phyloP scores from a whole-genome alignment of 352 stramenopile genomes.

The Pythium monospermum region DNA sequence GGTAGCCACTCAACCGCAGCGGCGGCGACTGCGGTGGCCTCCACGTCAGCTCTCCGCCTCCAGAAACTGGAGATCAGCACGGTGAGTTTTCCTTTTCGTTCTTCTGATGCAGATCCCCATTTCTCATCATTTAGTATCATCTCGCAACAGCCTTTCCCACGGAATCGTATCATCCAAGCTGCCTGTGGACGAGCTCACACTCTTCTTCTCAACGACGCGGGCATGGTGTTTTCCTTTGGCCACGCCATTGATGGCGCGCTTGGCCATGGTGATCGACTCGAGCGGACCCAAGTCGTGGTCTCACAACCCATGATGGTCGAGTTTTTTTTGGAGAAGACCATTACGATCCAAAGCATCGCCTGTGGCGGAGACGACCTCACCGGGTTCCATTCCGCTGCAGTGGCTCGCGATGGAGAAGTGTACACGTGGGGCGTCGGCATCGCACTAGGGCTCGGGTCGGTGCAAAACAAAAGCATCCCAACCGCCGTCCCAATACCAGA shows the following conservation, averaged over 20 bases:
- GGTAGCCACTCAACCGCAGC: constrained; percentile 3
- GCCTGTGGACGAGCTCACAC: constrained; percentile 57
- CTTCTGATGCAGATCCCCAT: not conserved
- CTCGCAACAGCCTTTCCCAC: constrained; percentile 36
- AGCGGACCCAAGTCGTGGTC: constrained; percentile 21
- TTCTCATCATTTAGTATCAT: not conserved
- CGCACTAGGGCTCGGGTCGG: constrained; percentile 36
- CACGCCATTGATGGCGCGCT: constrained; percentile 47
- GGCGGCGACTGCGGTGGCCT: not conserved
- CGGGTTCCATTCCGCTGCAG: constrained; percentile 62
- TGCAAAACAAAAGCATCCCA: constrained; percentile 35
- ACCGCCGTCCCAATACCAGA: constrained; percentile 19
- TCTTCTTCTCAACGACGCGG: constrained; percentile 59
- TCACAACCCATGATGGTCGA: constrained; percentile 32
- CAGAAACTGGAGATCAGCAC: constrained; percentile 24
- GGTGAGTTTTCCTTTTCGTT: constrained; percentile 20
- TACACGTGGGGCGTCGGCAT: constrained; percentile 78
- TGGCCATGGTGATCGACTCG: constrained; percentile 22
- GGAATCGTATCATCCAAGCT: constrained; percentile 52
- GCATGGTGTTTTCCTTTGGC: constrained; percentile 56
- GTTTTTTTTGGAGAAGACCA: constrained; percentile 48
- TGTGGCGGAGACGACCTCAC: constrained; percentile 53
- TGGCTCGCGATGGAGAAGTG: constrained; percentile 44
- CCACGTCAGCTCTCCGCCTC: not conserved
- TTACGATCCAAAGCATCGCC: constrained; percentile 33